Base-by-base conservation (phyloP, 192 early-diverging fungal genomes). In the Dissophora ornata region DNA sequence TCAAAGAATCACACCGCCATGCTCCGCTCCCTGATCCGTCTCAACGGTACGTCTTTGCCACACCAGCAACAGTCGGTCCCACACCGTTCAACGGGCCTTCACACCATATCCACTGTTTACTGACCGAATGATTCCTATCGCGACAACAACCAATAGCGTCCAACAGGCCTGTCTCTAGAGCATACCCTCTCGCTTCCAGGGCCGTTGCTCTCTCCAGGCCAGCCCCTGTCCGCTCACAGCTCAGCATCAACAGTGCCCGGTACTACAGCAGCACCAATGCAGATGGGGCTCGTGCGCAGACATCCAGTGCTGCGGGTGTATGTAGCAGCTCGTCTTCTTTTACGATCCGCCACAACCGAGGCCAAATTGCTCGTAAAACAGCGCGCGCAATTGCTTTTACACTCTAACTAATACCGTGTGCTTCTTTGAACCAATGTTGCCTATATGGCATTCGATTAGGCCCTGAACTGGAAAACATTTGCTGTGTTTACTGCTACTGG, bases 401-500 rank as follows among this genome's bases (percentile, higher is more conserved):
- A 21, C 10, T 33, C 30, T 60, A 10, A 32, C 16, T 11, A 57
- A 26, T 42, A 25, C 2, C 11, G 11, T 15, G 22, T 41, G 41
- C n/a, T n/a, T n/a, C n/a, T n/a, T n/a, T n/a, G n/a, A n/a, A n/a
- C n/a, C 25, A n/a, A 18, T 18, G 13, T 25, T 4, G 36, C 36
- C 12, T 9, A 38, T 38, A 38, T 49, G 1, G 18, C 15, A 53
- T 45, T 40, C 47, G 12, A 8, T 33, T 36, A 85, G 85, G 61
- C 71, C 0, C 61, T 82, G 60, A 85, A 79, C 42, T 84, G 85
- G 83, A 83, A 80, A 67, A 80, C 82, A 26, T 67, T 81, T 8
- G 80, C 65, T 41, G 53, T 91, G 21, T 91, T 93, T 48, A 24
- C 88, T 47, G 42, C 63, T 0, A 88, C 91, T 4, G 88, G 88